Percentiles rank a stretch among this genome's conserved stretches.
Evolutionary conservation across 73 alveolate species (phyloP).

Genomic region (Uronychia setigera): DNA sequence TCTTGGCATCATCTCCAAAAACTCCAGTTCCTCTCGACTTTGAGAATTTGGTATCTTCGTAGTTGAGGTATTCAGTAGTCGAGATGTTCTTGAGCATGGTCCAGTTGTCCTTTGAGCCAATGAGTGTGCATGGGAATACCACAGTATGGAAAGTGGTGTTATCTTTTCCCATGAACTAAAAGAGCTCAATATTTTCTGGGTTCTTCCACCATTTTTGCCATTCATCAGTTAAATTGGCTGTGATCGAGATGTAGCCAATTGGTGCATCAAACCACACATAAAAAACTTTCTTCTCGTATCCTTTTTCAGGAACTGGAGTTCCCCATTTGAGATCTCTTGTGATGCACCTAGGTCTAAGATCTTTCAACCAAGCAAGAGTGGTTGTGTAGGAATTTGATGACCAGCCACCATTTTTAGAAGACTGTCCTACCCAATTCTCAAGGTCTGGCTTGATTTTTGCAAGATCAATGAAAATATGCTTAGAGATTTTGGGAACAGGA

Average conservation of each 20-base stretch:
- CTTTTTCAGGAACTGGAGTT: constrained; percentile 96
- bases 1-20: constrained; percentile 95
- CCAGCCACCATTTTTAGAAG: constrained; percentile 93
- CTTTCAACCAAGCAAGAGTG: constrained; percentile 86
- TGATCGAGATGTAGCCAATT: constrained; percentile 96
- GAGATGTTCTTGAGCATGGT: constrained; percentile 89
- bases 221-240: constrained; percentile 88
- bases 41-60: constrained; percentile 95
- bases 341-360: constrained; percentile 94
- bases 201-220: constrained; percentile 99
- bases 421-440: constrained; percentile 78
- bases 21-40: constrained; percentile 96
- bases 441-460: constrained; percentile 81
- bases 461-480: constrained; percentile 89
- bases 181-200: constrained; percentile 93
- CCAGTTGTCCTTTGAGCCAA: constrained; percentile 90
- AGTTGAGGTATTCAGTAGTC: constrained; percentile 97
- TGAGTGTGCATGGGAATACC: constrained; percentile 95
- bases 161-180: constrained; percentile 98
- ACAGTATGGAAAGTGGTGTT: constrained; percentile 98
- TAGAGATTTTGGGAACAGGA: constrained; percentile 80
- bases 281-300: constrained; percentile 92
- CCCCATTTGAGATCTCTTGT: constrained; percentile 99
- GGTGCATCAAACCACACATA: constrained; percentile 99
- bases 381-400: constrained; percentile 80